phyloP scores from a whole-genome alignment of 768 basidiomycete species.

The Tremella yokohamensis region DNA sequence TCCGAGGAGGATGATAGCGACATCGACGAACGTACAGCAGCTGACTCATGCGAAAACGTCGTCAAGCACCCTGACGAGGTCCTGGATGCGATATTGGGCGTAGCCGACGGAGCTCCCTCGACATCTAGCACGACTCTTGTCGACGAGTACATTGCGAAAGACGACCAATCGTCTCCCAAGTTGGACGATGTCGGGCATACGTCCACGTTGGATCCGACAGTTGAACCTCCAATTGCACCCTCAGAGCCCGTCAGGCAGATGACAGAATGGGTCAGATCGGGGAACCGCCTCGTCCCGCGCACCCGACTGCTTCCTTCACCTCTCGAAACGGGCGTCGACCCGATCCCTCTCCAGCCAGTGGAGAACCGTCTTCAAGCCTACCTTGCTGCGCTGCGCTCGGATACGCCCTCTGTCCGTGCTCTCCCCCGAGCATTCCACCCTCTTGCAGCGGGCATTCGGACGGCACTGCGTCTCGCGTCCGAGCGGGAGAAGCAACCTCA shows the following conservation, averaged over 20 bases:
- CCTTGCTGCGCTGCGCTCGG: conserved; percentile 22
- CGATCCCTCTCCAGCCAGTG: conserved; percentile 24
- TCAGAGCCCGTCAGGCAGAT: conserved; percentile 16
- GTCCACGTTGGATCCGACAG: background rate
- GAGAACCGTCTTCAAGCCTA: conserved; percentile 29
- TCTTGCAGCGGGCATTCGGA: conserved; percentile 27
- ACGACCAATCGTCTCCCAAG: no score
- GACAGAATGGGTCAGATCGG: conserved; percentile 37
- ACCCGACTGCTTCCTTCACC: background rate
- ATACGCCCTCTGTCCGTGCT: conserved; percentile 20
- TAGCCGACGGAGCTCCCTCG: background rate
- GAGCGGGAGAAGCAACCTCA: conserved; percentile 5
- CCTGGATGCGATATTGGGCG: conserved; percentile 9
- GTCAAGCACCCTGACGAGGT: background rate
- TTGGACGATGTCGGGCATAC: no score
- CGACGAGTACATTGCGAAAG: conserved; percentile 5
- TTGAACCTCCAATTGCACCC: background rate
- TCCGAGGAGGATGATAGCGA: conserved; percentile 7
- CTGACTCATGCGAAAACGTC: no score
- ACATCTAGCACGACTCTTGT: conserved; percentile 14
- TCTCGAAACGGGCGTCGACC: background rate
- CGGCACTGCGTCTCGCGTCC: conserved; percentile 20
- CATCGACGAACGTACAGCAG: no score
- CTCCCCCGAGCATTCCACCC: conserved; percentile 32
- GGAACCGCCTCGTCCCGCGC: conserved; percentile 20